These are phyloP conservation scores for Coemansia sp. DNA, from an alignment of 192 early-diverging fungal genomes.

Conservation along the genomic window DNA sequence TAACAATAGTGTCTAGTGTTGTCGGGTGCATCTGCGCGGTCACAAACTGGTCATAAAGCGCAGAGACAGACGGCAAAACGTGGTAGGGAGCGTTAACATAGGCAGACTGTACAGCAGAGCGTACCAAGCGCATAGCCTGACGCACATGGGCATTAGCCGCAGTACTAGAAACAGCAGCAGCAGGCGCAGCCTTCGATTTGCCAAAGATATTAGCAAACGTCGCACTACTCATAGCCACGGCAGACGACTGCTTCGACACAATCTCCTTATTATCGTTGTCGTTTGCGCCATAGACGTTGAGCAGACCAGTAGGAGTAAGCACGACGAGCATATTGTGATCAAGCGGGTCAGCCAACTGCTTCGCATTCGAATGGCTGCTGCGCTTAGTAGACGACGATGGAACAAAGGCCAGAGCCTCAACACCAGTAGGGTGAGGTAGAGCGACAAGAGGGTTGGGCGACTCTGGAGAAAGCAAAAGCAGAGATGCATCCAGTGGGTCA, in stretches of 20 bases:
- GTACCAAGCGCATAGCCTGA: constrained; percentile 52
- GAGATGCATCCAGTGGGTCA: constrained; percentile 11
- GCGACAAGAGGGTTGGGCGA: constrained; percentile 34
- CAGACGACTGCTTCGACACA: constrained; percentile 8
- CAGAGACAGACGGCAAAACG: constrained; percentile 58
- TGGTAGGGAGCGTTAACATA: constrained; percentile 60
- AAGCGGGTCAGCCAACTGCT: constrained; percentile 30
- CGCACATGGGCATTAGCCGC: constrained; percentile 19
- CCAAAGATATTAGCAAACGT: constrained; percentile 47
- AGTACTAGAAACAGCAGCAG: neutral
- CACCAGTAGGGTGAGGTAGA: constrained; percentile 33
- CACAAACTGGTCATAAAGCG: constrained; percentile 60
- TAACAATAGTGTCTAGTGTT: neutral
- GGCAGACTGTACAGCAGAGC: constrained; percentile 48
- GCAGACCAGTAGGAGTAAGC: constrained; percentile 36
- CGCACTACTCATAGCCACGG: constrained; percentile 27
- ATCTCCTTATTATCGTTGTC: neutral
- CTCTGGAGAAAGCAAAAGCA: constrained; percentile 31
- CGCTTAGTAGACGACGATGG: constrained; percentile 16
- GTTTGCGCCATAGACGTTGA: constrained; percentile 34
- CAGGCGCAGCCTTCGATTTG: neutral
- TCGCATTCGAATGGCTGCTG: constrained; percentile 10
- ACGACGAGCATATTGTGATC: constrained; percentile 37
- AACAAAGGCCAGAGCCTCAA: constrained; percentile 42
- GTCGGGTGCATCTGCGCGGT: constrained; percentile 21